These are phyloP conservation scores for Saccharomycopsis microspora DNA, from an alignment of 805 yeast species.

Conservation along the genomic window DNA sequence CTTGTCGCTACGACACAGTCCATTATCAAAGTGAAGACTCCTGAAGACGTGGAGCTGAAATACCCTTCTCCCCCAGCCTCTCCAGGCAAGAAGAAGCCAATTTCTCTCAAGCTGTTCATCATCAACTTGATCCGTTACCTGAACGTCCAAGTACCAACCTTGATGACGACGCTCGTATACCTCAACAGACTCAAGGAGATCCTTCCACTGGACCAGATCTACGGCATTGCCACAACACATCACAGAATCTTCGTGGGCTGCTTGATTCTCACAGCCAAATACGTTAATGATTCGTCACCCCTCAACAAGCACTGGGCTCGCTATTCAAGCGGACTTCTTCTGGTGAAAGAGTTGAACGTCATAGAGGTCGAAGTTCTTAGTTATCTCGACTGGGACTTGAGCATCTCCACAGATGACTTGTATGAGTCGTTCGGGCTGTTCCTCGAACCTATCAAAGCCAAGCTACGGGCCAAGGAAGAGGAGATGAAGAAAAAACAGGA, in stretches of 20 bases:
- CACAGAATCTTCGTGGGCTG: constrained; percentile 71
- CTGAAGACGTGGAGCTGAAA: constrained; percentile 6
- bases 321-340: constrained; percentile 65
- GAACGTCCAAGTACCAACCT: constrained; percentile 71
- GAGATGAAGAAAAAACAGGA: constrained; percentile 5
- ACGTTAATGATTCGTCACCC: constrained; percentile 70
- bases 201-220: constrained; percentile 56
- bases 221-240: constrained; percentile 69
- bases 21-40: constrained; percentile 15
- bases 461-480: constrained; percentile 20
- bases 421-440: constrained; percentile 58
- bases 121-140: constrained; percentile 62
- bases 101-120: constrained; percentile 67
- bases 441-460: constrained; percentile 58
- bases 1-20: constrained; percentile 13
- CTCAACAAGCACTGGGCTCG: constrained; percentile 72
- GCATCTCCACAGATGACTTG: constrained; percentile 58
- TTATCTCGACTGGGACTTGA: constrained; percentile 61
- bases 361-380: constrained; percentile 72
- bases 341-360: constrained; percentile 55
- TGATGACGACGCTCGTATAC: constrained; percentile 62
- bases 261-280: constrained; percentile 60
- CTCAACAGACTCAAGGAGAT: constrained; percentile 48
- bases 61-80: constrained; percentile 27
- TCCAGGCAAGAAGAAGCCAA: constrained; percentile 24